Evolutionary conservation across 192 early-diverging fungal genomes (phyloP).

Genomic region (Coemansia sp.): DNA sequence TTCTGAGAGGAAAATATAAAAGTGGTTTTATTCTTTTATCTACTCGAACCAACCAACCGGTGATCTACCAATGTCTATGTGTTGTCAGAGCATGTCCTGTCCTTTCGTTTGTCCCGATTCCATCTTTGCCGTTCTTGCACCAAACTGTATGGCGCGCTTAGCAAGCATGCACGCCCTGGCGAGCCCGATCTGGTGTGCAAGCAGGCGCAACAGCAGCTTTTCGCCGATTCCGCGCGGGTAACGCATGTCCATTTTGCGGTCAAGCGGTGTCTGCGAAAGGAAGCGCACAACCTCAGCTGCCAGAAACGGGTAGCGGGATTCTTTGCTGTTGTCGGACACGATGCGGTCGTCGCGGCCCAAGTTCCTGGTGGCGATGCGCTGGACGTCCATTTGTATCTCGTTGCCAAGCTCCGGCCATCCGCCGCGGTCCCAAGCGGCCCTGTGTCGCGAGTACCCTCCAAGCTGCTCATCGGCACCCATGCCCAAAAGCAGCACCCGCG

Average conservation of each 20-base stretch:
- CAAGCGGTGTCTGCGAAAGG: slow-evolving; percentile 67
- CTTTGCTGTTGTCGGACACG: slow-evolving; percentile 80
- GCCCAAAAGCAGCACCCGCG: slow-evolving; percentile 81
- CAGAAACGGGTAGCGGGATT: slow-evolving; percentile 87
- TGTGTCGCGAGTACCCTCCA: slow-evolving; percentile 89
- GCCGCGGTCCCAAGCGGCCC: slow-evolving; percentile 63
- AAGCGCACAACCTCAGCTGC: slow-evolving; percentile 65
- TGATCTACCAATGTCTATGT: not conserved
- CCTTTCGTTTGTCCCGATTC: slow-evolving; percentile 34
- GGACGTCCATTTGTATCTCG: slow-evolving; percentile 81
- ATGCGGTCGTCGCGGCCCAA: slow-evolving; percentile 93
- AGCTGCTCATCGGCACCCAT: slow-evolving; percentile 94
- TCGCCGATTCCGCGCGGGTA: slow-evolving; percentile 83
- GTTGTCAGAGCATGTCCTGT: slow-evolving; percentile 23
- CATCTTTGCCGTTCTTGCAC: slow-evolving; percentile 96
- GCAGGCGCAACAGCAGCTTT: slow-evolving; percentile 80
- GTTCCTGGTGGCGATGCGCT: slow-evolving; percentile 83
- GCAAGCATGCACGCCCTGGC: slow-evolving; percentile 57
- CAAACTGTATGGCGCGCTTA: slow-evolving; percentile 98
- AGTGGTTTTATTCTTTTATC: slow-evolving; percentile 2
- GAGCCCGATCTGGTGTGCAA: slow-evolving; percentile 71
- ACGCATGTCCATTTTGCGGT: slow-evolving; percentile 80
- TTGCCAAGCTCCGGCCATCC: slow-evolving; percentile 67
- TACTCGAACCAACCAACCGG: no score
- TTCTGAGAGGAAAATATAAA: slow-evolving; percentile 1